Conservation (phyloP, 805 yeast species). For the Candida khao-thaluensis region DNA sequence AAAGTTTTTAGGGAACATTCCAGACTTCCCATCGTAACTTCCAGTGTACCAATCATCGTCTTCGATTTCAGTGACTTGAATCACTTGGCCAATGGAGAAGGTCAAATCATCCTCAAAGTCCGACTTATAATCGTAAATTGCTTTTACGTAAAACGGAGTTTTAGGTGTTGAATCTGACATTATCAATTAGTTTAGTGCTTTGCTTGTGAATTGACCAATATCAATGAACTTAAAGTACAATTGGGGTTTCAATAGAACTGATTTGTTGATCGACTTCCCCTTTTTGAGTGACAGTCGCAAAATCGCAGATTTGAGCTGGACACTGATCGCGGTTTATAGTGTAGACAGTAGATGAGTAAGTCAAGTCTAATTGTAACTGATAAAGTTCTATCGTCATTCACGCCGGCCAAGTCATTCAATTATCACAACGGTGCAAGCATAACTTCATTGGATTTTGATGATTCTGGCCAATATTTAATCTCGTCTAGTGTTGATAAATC, state of each 20-base stretch:
- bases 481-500: slow-evolving; percentile 80
- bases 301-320: slow-evolving; percentile 1
- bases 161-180: slow-evolving; percentile 7
- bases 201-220: too few species aligned
- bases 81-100: slow-evolving; percentile 64
- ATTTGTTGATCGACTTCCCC: slow-evolving; percentile 1
- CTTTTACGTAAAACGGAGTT: slow-evolving; percentile 64
- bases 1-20: slow-evolving; percentile 87
- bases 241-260: neutral
- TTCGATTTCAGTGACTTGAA: slow-evolving; percentile 74
- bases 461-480: slow-evolving; percentile 72
- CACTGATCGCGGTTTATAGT: neutral
- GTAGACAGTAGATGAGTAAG: slow-evolving; percentile 2
- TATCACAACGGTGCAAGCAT: slow-evolving; percentile 54
- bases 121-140: slow-evolving; percentile 61
- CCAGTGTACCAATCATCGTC: slow-evolving; percentile 95
- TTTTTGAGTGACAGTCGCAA: slow-evolving; percentile 1
- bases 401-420: slow-evolving; percentile 49
- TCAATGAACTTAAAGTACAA: neutral
- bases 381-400: slow-evolving; percentile 16
- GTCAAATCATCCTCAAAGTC: slow-evolving; percentile 79
- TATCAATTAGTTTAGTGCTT: slow-evolving; percentile 2
- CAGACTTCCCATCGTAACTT: slow-evolving; percentile 57
- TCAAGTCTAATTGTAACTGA: slow-evolving; percentile 7
- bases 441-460: slow-evolving; percentile 77